Percentiles rank a stretch among this genome's conserved stretches.
Evolutionary conservation across 768 basidiomycete species (phyloP).

Genomic region (Pisolithus sp.): DNA sequence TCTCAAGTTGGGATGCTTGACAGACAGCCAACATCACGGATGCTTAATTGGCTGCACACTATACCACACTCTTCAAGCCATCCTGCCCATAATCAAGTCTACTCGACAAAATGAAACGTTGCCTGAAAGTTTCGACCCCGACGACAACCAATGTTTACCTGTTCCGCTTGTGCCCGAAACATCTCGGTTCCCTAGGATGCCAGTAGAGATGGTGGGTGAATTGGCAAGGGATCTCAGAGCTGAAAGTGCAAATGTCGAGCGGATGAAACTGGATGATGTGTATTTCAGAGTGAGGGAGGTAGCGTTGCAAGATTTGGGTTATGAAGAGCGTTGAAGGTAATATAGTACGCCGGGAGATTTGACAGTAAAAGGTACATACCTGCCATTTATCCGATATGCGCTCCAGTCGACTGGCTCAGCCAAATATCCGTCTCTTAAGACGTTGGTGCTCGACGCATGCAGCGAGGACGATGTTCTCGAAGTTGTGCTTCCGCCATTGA

Average conservation of each 20-base stretch:
- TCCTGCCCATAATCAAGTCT: constrained; percentile 30
- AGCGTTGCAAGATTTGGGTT: constrained; percentile 44
- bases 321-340: constrained; percentile 22
- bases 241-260: constrained; percentile 55
- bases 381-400: no score
- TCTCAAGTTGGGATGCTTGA: constrained; percentile 62
- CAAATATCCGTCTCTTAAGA: constrained; percentile 29
- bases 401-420: background rate
- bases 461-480: constrained; percentile 49
- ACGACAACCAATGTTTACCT: constrained; percentile 52
- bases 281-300: constrained; percentile 60
- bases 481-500: constrained; percentile 64
- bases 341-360: background rate
- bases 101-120: constrained; percentile 26
- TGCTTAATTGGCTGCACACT: constrained; percentile 65
- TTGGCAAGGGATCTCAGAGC: constrained; percentile 53
- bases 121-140: constrained; percentile 44
- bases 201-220: constrained; percentile 55
- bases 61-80: constrained; percentile 54
- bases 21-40: constrained; percentile 75
- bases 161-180: constrained; percentile 57
- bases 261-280: constrained; percentile 49
- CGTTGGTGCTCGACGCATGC: constrained; percentile 48
- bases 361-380: background rate
- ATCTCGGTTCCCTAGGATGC: constrained; percentile 66